phyloP scores from a whole-genome alignment of 495 filamentous ascomycete genomes.

The Penicillium desertorum region DNA sequence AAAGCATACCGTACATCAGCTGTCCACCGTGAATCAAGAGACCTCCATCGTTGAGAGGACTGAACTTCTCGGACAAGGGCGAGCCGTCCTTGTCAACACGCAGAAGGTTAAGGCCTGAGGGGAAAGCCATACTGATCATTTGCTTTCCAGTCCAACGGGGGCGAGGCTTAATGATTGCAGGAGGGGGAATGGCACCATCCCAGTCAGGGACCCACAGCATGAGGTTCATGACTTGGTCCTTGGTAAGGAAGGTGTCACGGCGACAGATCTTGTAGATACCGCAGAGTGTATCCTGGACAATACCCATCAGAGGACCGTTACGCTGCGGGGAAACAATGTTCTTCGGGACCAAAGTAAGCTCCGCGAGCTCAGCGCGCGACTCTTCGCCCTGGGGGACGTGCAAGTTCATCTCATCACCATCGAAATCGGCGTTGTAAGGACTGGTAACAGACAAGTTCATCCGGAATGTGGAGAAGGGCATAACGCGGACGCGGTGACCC shows the following conservation, averaged over 20 bases:
- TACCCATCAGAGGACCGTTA: conserved; percentile 98
- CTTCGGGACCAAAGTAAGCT: conserved; percentile 92
- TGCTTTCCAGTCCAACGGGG: conserved; percentile 99
- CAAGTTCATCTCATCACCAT: conserved; percentile 99
- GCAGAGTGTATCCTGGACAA: conserved; percentile 95
- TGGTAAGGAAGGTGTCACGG: conserved; percentile 84
- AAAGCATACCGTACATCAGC: conserved; percentile 83
- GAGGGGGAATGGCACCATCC: conserved; percentile 90
- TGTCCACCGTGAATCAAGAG: conserved; percentile 83
- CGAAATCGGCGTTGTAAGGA: conserved; percentile 99
- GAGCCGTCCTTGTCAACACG: conserved; percentile 58
- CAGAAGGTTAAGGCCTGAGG: conserved; percentile 76
- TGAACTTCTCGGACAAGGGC: conserved; percentile 52
- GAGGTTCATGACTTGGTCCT: conserved; percentile 90
- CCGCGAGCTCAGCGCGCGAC: conserved; percentile 85
- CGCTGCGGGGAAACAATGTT: conserved; percentile 98
- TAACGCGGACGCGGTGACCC: conserved; percentile 94
- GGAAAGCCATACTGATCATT: conserved; percentile 90
- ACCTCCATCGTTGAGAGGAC: conserved; percentile 74
- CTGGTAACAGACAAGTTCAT: conserved; percentile 96
- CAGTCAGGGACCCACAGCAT: conserved; percentile 96
- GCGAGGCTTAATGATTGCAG: conserved; percentile 85
- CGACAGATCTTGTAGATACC: conserved; percentile 96
- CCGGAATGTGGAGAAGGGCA: conserved; percentile 98
- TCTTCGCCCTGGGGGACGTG: conserved; percentile 98